phyloP scores from a whole-genome alignment of 768 basidiomycete species.

The Suillus plorans region DNA sequence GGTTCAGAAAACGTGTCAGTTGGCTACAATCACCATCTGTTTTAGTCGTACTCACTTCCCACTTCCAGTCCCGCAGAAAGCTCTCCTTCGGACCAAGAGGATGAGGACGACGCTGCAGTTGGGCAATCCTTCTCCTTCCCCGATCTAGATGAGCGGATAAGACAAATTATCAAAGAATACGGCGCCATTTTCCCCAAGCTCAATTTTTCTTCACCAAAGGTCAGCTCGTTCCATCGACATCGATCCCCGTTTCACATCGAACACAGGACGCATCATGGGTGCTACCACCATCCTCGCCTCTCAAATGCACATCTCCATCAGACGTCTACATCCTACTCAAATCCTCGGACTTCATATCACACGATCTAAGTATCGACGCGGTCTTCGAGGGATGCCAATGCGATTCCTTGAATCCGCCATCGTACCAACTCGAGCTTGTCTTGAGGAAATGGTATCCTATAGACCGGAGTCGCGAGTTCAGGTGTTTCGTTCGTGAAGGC shows the following conservation, averaged over 20 bases:
- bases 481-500: slow-evolving; percentile 35
- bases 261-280: slow-evolving; percentile 34
- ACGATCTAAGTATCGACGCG: slow-evolving; percentile 29
- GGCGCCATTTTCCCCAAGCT: slow-evolving; percentile 93
- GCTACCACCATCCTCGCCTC: too few relatives aligned
- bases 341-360: too few relatives aligned
- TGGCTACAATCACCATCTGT: slow-evolving; percentile 1
- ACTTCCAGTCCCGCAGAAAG: slow-evolving; percentile 48
- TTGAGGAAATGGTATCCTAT: slow-evolving; percentile 89
- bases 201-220: slow-evolving; percentile 92
- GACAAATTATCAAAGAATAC: slow-evolving; percentile 60
- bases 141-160: slow-evolving; percentile 72
- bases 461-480: slow-evolving; percentile 78
- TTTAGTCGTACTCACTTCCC: slow-evolving; percentile 36
- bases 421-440: slow-evolving; percentile 78
- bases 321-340: too few relatives aligned
- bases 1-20: slow-evolving; percentile 78
- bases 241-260: background rate
- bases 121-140: slow-evolving; percentile 66
- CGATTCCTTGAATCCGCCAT: slow-evolving; percentile 10
- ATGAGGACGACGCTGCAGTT: slow-evolving; percentile 37
- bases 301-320: too few relatives aligned
- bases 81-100: slow-evolving; percentile 59
- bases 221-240: slow-evolving; percentile 28
- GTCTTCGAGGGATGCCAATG: slow-evolving; percentile 69